These are phyloP conservation scores for Trapa bicornis DNA, from an alignment of 345 rosid species.

Conservation along the genomic window DNA sequence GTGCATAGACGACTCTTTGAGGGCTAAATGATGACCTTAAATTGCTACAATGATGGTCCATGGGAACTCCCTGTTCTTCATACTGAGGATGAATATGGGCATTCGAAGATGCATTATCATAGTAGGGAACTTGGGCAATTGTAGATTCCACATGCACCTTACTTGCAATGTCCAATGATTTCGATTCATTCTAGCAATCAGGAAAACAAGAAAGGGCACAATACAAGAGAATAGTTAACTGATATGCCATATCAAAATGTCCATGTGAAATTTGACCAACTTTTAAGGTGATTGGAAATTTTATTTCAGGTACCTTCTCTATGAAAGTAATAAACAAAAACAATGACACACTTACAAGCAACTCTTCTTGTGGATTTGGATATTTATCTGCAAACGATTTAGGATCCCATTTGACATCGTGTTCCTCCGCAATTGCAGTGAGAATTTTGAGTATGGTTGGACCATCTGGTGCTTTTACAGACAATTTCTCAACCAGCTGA, in stretches of 20 bases:
- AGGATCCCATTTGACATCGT: slow-evolving; percentile 68
- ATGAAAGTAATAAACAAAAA: not conserved
- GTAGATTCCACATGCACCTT: slow-evolving; percentile 22
- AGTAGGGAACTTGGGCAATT: slow-evolving; percentile 15
- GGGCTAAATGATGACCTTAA: slow-evolving; percentile 23
- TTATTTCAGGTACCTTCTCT: not conserved
- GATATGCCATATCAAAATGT: slow-evolving; percentile 2
- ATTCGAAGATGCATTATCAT: slow-evolving; percentile 19
- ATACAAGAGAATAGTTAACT: slow-evolving; percentile 5
- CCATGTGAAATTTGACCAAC: not conserved
- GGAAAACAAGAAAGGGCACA: not conserved
- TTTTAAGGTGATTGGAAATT: no score
- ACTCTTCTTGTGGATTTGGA: slow-evolving; percentile 35
- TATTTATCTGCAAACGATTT: slow-evolving; percentile 43
- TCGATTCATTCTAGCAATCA: slow-evolving; percentile 54
- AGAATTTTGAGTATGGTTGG: slow-evolving; percentile 61
- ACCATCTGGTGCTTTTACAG: slow-evolving; percentile 77
- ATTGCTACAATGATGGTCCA: slow-evolving; percentile 13
- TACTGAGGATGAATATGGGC: slow-evolving; percentile 9
- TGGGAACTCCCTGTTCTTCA: slow-evolving; percentile 10
- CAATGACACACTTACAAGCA: slow-evolving; percentile 31
- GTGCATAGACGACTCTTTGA: slow-evolving; percentile 14
- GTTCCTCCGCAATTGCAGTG: slow-evolving; percentile 65
- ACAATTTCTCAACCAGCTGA: slow-evolving; percentile 74
- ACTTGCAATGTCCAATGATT: slow-evolving; percentile 21